Base-by-base conservation (phyloP, 352 stramenopile species). In the Pythium scleroteichum region DNA sequence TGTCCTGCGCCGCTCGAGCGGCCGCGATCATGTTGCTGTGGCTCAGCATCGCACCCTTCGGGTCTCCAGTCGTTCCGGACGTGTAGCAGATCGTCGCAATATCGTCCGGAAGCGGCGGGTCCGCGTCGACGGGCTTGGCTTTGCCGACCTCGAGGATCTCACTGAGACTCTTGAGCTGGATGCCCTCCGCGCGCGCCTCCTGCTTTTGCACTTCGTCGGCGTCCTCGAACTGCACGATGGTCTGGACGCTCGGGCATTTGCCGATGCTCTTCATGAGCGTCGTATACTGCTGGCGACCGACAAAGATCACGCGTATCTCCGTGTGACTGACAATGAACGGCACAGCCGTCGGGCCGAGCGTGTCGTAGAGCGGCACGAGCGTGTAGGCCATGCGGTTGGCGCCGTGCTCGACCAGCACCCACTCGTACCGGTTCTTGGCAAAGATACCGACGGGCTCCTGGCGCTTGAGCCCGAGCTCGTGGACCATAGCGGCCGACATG, bases 1-100 rank as follows among this genome's bases (percentile, higher is more conserved):
- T 41, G 29, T 13, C 35, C 56, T 32, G 32, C 22, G 19, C 35
- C 32, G 6, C 33, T 20, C 40, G 35, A n/a, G 56, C 45, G 13
- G 46, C 55, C 13, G 16, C 27, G 19, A 71, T 27, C 38, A 81
- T 64, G 64, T 84, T 89, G 42, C 59, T 49, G 69, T 99, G 96
- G 20, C 83, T 90, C 16, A 99, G 71, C 17, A 99, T 79, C 27
- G 91, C 96, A n/a, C 94, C 95, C 70, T 98, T 98, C 33, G 96
- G 92, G 72, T 96, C 77, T 14, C 94, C 94, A 19, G 92, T 98
- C 17, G 95, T 98, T 12, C 94, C 95, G 22, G 78, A 97, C 3
- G 93, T 98, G 66, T 96, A 97, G 77, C 81, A 96, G 39, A 97
- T 75, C 22, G 94, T 98, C 20, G 88, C 85, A 9, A 98, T 58